Evolutionary conservation across 1,139 yeast species (phyloP), one percentile per base, ranked within the genome.

Genomic region (Arxiozyma slooffiae): DNA sequence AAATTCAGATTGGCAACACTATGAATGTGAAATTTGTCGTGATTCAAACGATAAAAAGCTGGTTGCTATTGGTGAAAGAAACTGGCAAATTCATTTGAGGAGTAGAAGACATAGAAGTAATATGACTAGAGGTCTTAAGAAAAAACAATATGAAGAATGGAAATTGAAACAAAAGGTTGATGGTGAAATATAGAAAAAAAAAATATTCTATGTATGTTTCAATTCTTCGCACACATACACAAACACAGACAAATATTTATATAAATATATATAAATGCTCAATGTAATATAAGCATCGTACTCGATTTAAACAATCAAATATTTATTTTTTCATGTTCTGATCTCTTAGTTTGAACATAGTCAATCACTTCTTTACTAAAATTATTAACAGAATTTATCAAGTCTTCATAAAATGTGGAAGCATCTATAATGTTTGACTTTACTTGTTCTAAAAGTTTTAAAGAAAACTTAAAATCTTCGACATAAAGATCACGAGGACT

Each of bases 1-100:
- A 17, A 51, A 57, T n/a, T 48, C 48, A 62, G 72, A 81, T 55
- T 86, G 95, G 95, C 74, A 78, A 51, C 94, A 88, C 55, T 78
- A 70, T 57, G 68, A 68, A 14, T 92, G 98, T 64, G 77, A 77
- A 0, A 67, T 74, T 1, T 92, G 98, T 63, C 69, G 68, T n/a
- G 82, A 79, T 57, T 70, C 72, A 40, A 71, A 74, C 3, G 82
- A 82, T 2, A 70, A 77, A 7, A 76, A 78, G 0, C 67, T 85
- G 22, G 76, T 86, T 0, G 76, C 86, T 1, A 81, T 92, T 8
- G 97, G 97, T 0, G 80, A 81, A 48, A 78, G 76, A 4, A 83
- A 77, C 48, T 88, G 89, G 84, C 67, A 75, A 4, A 72, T 76
- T 3, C 98, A 92, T 66, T 52, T 80, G 46, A 70, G 71, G 24